Evolutionary conservation across 2,329 filamentous ascomycete species (phyloP), one percentile per base, ranked within the genome.

Genomic region (Pseudogymnoascus sp.): DNA sequence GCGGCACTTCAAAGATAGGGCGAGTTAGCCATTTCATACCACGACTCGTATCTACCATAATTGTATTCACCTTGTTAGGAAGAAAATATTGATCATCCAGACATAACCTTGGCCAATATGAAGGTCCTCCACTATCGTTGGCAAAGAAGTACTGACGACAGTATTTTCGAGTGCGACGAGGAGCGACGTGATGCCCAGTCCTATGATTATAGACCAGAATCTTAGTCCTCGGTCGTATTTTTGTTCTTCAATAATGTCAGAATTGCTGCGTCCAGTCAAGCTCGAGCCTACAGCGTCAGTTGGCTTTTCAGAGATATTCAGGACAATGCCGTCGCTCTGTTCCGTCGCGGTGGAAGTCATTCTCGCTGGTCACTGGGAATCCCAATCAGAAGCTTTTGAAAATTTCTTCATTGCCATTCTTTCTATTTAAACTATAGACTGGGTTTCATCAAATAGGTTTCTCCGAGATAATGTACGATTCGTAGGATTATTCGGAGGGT

Each of bases 1-100:
- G 76, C 75, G 0, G 77, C 76, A 63, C 69, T 68, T 30, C 25
- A 50, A 30, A 50, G 9, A 30, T 30, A 30, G 25, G 43, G 25
- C 11, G 3, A n/a, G 12, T 50, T 28, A 50, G 43, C 43, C 30
- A 15, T n/a, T 30, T 50, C 4, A 3, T 50, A 28, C 25, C 43
- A 15, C 11, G 2, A 20, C 3, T 15, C n/a, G n/a, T 14, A 30
- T 30, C 8, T 30, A 15, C 8, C 8, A 15, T 15, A 68, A 67
- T 62, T 57, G 18, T 22, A 7, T 3, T n/a, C 25, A 38, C 28
- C 20, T 61, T 30, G 25, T 57, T 22, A 61, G n/a, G 43, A 62
- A 62, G 33, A 41, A 64, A n/a, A 36, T 60, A 47, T 67, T 66
- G 12, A 63, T 38, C 9, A 58, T 36, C 63, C 64, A 67, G 7